A percentile compares a stretch with the other conserved stretches of the same genome.
These are phyloP conservation scores for Acer saccharum DNA, from an alignment of 345 rosid species.

Conservation along the genomic window DNA sequence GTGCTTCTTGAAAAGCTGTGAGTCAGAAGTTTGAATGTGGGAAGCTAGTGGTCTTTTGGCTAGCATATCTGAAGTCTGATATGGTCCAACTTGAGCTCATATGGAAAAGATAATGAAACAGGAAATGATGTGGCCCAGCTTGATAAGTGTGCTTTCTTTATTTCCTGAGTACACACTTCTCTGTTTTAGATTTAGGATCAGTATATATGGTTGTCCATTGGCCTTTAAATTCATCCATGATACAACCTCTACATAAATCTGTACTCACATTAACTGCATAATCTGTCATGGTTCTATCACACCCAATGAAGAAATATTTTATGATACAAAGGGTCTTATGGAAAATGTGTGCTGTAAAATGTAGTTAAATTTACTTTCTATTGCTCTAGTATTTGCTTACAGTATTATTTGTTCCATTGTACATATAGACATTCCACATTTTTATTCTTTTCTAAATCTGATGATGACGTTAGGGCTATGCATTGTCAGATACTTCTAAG, in stretches of 20 bases:
- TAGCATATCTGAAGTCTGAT: neutral
- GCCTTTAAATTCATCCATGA: neutral
- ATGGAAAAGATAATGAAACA: neutral
- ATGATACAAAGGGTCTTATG: neutral
- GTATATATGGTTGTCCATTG: neutral
- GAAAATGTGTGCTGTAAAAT: neutral
- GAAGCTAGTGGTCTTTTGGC: neutral
- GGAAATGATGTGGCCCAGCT: neutral
- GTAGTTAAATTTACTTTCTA: neutral
- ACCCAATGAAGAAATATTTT: neutral
- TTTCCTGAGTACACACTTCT: neutral
- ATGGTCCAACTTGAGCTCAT: neutral
- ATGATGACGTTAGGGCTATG: neutral
- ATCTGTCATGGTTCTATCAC: neutral
- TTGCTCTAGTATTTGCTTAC: neutral
- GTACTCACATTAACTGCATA: neutral
- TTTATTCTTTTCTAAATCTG: neutral
- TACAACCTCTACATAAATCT: neutral
- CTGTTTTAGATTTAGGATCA: neutral
- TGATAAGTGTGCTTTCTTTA: neutral
- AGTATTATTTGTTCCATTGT: neutral
- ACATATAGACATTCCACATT: neutral
- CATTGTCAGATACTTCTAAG: neutral
- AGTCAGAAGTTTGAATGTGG: neutral
- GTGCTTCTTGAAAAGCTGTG: neutral